Evolutionary conservation across 257 asterid species (phyloP), one percentile per base, ranked within the genome.

Genomic region (Solanum lignicaule): DNA sequence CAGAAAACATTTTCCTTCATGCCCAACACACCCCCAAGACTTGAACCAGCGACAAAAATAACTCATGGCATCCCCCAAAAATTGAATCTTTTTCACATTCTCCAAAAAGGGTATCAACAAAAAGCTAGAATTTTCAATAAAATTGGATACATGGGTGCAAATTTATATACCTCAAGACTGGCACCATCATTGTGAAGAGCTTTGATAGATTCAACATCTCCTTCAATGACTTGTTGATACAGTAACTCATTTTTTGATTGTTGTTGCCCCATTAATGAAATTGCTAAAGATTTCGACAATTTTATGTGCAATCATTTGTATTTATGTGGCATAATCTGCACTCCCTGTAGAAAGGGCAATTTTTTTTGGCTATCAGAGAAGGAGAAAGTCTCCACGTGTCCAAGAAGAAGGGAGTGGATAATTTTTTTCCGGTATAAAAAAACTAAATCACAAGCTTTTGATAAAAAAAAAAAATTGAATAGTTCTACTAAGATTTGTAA

Each of bases 221-320:
- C 98, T 90, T 88, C 87, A 88, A 87, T 94, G 62, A 94, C 99
- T 88, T 94, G 96, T 92, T 94, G 94, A 81, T 88, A 93, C 90
- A 96, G 83, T 89, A 92, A 89, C 88, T 94, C 96, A 72, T 92
- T 98, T 87, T 93, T 95, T 76, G 98, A 96, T 91, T 95, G 98
- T 88, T 90, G 94, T 86, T 91, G 98, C 72, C 99, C 98, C 99
- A 96, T 96, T 15, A 4, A 79, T 79, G 9, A 78, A 39, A n/a
- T 35, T 6, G 83, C 35, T n/a, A 76, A 76, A 76, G 31, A 6
- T 38, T 36, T 75, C 36, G 16, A 38, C 0, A 13, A 12, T 75
- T 38, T 69, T 75, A 36, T 6, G 83, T 36, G 32, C 48, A 36
- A 14, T 23, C 48, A 21, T 18, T 35, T 35, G 83, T 38, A 38